phyloP scores from a whole-genome alignment of 2,329 filamentous ascomycete genomes.

The Xylariales sp. region DNA sequence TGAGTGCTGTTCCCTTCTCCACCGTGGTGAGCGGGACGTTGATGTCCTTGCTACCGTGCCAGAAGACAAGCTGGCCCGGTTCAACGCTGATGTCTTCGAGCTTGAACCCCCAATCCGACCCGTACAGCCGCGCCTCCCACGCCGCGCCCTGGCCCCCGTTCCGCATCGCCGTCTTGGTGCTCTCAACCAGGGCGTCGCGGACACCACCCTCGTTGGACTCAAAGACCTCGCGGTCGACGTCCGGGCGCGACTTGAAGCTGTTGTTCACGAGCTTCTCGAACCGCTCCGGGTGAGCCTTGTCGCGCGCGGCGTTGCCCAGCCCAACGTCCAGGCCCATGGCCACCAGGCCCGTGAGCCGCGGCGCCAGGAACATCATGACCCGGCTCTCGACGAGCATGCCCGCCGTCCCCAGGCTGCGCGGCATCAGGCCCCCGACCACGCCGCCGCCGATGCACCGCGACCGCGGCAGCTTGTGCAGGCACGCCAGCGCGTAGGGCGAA shows the following conservation, averaged over 20 bases:
- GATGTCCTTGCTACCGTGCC: slow-evolving; percentile 16
- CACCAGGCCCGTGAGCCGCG: slow-evolving; percentile 12
- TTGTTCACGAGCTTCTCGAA: slow-evolving; percentile 8
- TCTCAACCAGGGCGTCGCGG: neutral
- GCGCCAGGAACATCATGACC: slow-evolving; percentile 11
- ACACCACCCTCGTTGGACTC: neutral
- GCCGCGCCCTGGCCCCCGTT: slow-evolving; percentile 7
- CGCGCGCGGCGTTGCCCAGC: slow-evolving; percentile 8
- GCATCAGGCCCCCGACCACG: slow-evolving; percentile 14
- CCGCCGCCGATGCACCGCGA: slow-evolving; percentile 11
- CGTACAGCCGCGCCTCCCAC: slow-evolving; percentile 10
- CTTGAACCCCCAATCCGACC: slow-evolving; percentile 15
- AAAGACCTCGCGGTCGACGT: slow-evolving; percentile 14
- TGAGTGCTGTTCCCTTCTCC: slow-evolving; percentile 12
- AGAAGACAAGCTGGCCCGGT: slow-evolving; percentile 12
- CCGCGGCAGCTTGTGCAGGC: slow-evolving; percentile 12
- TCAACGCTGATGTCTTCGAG: slow-evolving; percentile 12
- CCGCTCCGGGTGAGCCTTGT: slow-evolving; percentile 4
- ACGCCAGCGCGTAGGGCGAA: slow-evolving; percentile 19
- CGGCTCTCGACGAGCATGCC: slow-evolving; percentile 15
- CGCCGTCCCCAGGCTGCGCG: slow-evolving; percentile 11
- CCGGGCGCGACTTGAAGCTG: slow-evolving; percentile 10
- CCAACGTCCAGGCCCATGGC: slow-evolving; percentile 8
- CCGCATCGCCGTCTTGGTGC: neutral
- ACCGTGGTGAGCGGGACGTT: slow-evolving; percentile 18